Percentiles rank a stretch among this genome's conserved stretches.
These are phyloP conservation scores for Cryoendolithus antarcticus DNA, from an alignment of 2,329 filamentous ascomycete species.

Conservation along the genomic window DNA sequence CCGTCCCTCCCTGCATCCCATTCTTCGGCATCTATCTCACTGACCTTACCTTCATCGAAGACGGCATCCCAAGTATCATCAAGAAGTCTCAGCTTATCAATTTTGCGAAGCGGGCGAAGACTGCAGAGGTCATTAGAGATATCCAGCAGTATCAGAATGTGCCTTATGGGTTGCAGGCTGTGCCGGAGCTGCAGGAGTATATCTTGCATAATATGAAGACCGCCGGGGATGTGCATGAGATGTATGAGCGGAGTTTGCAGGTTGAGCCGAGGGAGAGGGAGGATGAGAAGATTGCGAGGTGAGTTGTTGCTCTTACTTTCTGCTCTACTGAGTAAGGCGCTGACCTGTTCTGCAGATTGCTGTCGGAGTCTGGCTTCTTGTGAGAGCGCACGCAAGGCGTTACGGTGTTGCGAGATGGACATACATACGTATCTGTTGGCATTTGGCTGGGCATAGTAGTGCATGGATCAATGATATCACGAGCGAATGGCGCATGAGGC, in stretches of 20 bases:
- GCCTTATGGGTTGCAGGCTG: constrained; percentile 81
- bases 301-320: constrained; percentile 23
- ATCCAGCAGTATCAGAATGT: constrained; percentile 99
- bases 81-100: constrained; percentile 97
- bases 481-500: no score
- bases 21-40: constrained; percentile 99
- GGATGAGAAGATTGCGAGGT: constrained; percentile 99
- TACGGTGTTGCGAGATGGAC: no score
- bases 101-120: constrained; percentile 96
- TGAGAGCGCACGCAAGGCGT: constrained; percentile 18
- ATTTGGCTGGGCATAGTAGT: no score
- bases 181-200: constrained; percentile 89
- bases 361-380: constrained; percentile 44
- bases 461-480: no score
- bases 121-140: constrained; percentile 93
- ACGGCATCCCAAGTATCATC: constrained; percentile 90
- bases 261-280: constrained; percentile 92
- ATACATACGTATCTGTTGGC: no score
- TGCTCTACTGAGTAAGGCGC: constrained; percentile 4
- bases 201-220: constrained; percentile 93
- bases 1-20: constrained; percentile 92
- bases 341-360: constrained; percentile 27
- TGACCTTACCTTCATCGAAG: constrained; percentile 95
- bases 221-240: constrained; percentile 92
- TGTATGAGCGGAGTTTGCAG: constrained; percentile 94